These are phyloP conservation scores for Jatropha podagrica DNA, from an alignment of 441 rosid species.

Conservation along the genomic window DNA sequence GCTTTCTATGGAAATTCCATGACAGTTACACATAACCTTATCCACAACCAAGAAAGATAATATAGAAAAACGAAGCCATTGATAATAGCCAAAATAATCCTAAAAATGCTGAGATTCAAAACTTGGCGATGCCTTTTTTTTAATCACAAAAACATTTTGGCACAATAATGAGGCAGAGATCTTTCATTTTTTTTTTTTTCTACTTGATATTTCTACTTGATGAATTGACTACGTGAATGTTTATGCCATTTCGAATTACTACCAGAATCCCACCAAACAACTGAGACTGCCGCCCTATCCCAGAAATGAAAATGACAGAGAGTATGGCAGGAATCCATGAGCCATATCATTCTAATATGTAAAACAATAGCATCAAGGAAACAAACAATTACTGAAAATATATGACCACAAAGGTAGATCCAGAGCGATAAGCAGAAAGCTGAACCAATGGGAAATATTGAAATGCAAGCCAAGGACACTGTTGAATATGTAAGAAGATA, in stretches of 20 bases:
- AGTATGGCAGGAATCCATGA: not conserved
- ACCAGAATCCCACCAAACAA: not conserved
- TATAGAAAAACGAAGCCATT: not conserved
- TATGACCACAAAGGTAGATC: not conserved
- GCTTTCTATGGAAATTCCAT: not conserved
- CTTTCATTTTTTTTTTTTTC: too few relatives aligned
- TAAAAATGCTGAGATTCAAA: too few relatives aligned
- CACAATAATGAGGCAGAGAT: too few relatives aligned
- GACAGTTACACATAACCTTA: not conserved
- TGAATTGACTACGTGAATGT: not conserved
- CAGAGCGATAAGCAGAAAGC: not conserved
- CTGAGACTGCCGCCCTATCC: too few relatives aligned
- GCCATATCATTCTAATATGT: not conserved
- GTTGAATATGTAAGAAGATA: too few relatives aligned
- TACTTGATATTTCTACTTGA: too few relatives aligned
- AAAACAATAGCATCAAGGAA: not conserved
- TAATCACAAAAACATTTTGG: too few relatives aligned
- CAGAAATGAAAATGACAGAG: too few relatives aligned
- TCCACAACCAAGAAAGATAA: not conserved
- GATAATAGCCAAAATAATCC: not conserved
- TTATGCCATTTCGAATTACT: not conserved
- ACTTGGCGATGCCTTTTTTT: too few relatives aligned
- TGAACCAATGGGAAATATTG: not conserved
- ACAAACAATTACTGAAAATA: too few relatives aligned
- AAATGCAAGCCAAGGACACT: not conserved